Conservation (phyloP, 2,329 filamentous ascomycete species). For the Aspergillus puulaauensis region DNA sequence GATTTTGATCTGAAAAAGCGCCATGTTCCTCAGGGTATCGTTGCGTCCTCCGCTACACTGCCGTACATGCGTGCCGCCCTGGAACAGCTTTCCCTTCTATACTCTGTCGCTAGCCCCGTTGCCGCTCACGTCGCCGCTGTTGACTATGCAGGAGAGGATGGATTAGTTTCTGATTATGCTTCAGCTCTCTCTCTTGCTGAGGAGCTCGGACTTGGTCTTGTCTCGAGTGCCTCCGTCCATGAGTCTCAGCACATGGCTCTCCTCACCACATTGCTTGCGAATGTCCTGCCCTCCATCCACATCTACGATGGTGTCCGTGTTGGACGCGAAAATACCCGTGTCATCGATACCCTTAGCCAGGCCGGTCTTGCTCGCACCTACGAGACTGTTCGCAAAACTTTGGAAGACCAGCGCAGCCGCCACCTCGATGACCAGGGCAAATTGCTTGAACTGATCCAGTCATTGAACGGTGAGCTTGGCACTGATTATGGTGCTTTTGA, state of each 20-base stretch:
- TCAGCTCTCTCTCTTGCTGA: slow-evolving; percentile 78
- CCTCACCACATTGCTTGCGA: slow-evolving; percentile 79
- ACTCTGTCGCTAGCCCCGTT: slow-evolving; percentile 87
- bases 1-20: slow-evolving; percentile 93
- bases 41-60: slow-evolving; percentile 82
- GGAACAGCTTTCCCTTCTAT: slow-evolving; percentile 88
- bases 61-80: slow-evolving; percentile 77
- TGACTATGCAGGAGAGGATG: slow-evolving; percentile 71
- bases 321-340: slow-evolving; percentile 75
- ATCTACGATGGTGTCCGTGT: slow-evolving; percentile 85
- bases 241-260: slow-evolving; percentile 95
- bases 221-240: slow-evolving; percentile 81
- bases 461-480: slow-evolving; percentile 87
- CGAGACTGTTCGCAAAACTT: slow-evolving; percentile 62
- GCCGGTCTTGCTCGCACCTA: slow-evolving; percentile 68
- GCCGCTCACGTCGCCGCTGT: slow-evolving; percentile 89
- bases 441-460: slow-evolving; percentile 66
- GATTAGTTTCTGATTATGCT: slow-evolving; percentile 84
- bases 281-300: slow-evolving; percentile 77
- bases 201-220: slow-evolving; percentile 82
- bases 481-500: slow-evolving; percentile 93
- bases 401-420: slow-evolving; percentile 65
- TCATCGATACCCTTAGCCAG: slow-evolving; percentile 79
- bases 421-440: slow-evolving; percentile 70
- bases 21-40: slow-evolving; percentile 84